These are phyloP conservation scores for Apiotrichum siamense DNA, from an alignment of 1,284 basidiomycete species.

Conservation along the genomic window DNA sequence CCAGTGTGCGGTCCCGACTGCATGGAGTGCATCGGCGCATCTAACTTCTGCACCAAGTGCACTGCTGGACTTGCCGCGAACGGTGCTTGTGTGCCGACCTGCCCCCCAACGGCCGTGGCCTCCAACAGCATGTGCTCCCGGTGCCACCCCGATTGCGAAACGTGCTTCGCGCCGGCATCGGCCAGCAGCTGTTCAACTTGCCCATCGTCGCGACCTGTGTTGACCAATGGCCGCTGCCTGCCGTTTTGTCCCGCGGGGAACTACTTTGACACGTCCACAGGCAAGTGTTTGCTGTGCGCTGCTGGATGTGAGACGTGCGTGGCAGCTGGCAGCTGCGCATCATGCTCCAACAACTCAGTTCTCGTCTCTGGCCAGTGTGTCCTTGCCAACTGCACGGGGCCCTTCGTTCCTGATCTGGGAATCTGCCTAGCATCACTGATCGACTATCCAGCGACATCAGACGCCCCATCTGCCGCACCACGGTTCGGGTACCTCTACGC, in stretches of 20 bases:
- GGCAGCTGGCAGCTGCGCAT: conserved; percentile 31
- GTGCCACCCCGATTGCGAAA: conserved; percentile 46
- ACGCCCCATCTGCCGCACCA: neutral
- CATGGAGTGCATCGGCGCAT: neutral
- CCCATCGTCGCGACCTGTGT: conserved; percentile 37
- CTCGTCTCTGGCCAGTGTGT: conserved; percentile 40
- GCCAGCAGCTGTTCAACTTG: conserved; percentile 38
- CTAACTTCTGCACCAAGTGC: conserved; percentile 41
- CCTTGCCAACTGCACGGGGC: conserved; percentile 23
- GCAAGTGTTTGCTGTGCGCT: conserved; percentile 39
- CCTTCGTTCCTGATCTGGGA: conserved; percentile 34
- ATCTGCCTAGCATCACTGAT: conserved; percentile 44
- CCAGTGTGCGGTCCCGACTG: neutral
- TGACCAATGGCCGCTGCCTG: conserved; percentile 39
- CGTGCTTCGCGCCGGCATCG: conserved; percentile 34
- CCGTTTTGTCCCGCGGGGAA: conserved; percentile 34
- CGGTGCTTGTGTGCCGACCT: conserved; percentile 42
- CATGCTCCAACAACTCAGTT: conserved; percentile 34
- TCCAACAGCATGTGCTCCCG: conserved; percentile 37
- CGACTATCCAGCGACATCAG: neutral
- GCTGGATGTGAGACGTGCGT: conserved; percentile 39
- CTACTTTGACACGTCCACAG: conserved; percentile 34
- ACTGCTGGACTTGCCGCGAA: conserved; percentile 31
- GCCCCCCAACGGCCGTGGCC: conserved; percentile 35
- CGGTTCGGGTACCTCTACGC: conserved; percentile 11